Evolutionary conservation across 2,329 filamentous ascomycete species (phyloP), one percentile per base, ranked within the genome.

Genomic region (Penicillium glabrum): DNA sequence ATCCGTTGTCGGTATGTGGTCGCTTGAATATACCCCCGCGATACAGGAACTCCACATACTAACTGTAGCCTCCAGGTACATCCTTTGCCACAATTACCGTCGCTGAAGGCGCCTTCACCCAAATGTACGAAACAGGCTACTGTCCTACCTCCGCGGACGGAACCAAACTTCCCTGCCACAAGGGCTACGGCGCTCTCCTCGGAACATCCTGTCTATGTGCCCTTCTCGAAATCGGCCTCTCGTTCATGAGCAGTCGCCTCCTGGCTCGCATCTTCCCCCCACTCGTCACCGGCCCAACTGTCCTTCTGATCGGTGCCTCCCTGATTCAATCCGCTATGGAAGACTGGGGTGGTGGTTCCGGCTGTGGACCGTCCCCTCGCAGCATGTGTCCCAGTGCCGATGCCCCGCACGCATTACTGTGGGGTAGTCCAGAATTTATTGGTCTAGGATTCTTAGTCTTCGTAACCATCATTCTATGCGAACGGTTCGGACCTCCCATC

Each of bases 401-500:
- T 44, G 86, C 86, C 2, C 86, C 87, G 0, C 83, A 82, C 51
- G 78, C 87, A 21, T 73, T 89, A 5, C 83, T 78, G 5, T 86
- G 85, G 85, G 83, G 85, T 26, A 80, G 80, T 50, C 84, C 86
- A 1, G 81, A 88, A 67, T 87, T 86, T 64, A 84, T 89, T 53
- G 86, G 86, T 0, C 80, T 89, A 0, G 87, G 87, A 0, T 89
- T 89, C 73, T 78, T 82, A 29, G 86, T 89, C 54, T 89, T 89
- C 67, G 71, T 87, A 26, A 86, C 85, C 2, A 88, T 89, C 63
- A 86, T 89, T 63, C 63, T 89, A 27, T 86, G 85, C 64, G 87
- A 89, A 67, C 81, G 86, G n/a, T 89, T 88, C 65, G 87, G 87
- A 3, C 82, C 83, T 5, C 87, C 87, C 0, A 87, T 89, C 67